Conservation (phyloP, 805 yeast species). For the Teunomyces gatunensis region DNA sequence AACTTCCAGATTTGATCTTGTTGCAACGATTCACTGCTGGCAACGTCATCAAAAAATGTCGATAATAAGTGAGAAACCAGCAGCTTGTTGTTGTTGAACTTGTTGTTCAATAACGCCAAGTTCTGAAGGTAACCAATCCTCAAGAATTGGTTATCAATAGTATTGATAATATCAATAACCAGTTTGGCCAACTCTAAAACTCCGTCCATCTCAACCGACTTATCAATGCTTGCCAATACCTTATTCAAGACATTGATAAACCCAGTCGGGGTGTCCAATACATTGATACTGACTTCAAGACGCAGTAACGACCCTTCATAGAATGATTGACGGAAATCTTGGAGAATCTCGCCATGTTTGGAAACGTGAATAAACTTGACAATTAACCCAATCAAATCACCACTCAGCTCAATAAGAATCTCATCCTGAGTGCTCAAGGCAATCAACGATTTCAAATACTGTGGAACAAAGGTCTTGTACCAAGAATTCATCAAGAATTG, state of each 20-base stretch:
- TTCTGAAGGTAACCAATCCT: constrained; percentile 58
- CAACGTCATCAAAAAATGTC: background rate
- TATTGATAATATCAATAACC: constrained; percentile 9
- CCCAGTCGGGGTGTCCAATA: constrained; percentile 26
- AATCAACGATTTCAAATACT: constrained; percentile 25
- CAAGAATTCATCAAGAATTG: constrained; percentile 44
- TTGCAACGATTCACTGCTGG: background rate
- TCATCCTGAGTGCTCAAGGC: constrained; percentile 12
- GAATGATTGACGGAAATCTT: constrained; percentile 38
- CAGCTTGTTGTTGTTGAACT: constrained; percentile 17
- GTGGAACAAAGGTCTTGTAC: constrained; percentile 43
- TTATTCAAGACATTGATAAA: constrained; percentile 38
- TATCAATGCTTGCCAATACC: constrained; percentile 53
- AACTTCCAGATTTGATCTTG: constrained; percentile 20
- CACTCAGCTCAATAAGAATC: constrained; percentile 34
- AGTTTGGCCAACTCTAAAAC: constrained; percentile 6
- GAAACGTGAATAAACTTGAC: constrained; percentile 35
- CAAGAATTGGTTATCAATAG: constrained; percentile 23
- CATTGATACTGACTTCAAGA: constrained; percentile 11
- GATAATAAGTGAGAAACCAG: background rate
- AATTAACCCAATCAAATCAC: constrained; percentile 42
- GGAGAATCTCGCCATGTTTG: constrained; percentile 47
- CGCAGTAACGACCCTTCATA: constrained; percentile 8
- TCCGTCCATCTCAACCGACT: constrained; percentile 16
- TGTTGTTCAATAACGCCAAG: constrained; percentile 53